Evolutionary conservation across 495 filamentous ascomycete genomes (phyloP), one percentile per base, ranked within the genome.

Genomic region (Opeltia flavorubescens): DNA sequence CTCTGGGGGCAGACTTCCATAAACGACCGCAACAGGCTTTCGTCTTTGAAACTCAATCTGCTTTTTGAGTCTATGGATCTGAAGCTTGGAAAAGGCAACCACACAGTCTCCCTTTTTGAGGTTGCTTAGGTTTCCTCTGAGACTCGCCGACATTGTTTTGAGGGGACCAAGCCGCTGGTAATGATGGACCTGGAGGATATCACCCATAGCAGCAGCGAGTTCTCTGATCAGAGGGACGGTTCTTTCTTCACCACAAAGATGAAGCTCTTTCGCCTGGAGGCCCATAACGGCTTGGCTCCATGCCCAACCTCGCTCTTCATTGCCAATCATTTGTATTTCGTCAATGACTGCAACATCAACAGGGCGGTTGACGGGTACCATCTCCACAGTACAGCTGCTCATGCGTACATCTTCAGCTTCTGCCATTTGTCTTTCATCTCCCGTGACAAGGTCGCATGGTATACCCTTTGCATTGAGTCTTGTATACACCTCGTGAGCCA

Each of bases 301-400:
- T 26, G 89, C 93, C 87, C 87, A 95, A 2, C 93, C 93, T 41
- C 93, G 81, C 1, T 81, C 72, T 2, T 59, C 41, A 55, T 86
- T 77, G 17, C 79, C 82, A 47, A 96, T 88, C 91, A 95, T 95
- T 59, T 99, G 93, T 47, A 96, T 96, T 66, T 98, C 89, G 56
- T 98, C 89, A 46, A 99, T 86, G 52, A 99, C 89, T 7, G 86
- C 88, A 44, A 96, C 91, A 39, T 96, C 89, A 25, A 88, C 77
- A 3, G 55, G 51, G 12, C 55, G 56, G 47, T 80, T 82, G 8
- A 94, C 51, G 29, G 81, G 83, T 33, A 87, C 75, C 93, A 99
- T 99, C 60, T 99, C 93, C 9, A 99, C 89, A 0, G 93, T 99
- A 55, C 93, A 95, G 61, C 85, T 89, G 44, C 65, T 66, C 59